A percentile compares a stretch with the other conserved stretches of the same genome.
Conservation (phyloP, 352 stramenopile genomes). For the Globisporangium takayamanum region DNA sequence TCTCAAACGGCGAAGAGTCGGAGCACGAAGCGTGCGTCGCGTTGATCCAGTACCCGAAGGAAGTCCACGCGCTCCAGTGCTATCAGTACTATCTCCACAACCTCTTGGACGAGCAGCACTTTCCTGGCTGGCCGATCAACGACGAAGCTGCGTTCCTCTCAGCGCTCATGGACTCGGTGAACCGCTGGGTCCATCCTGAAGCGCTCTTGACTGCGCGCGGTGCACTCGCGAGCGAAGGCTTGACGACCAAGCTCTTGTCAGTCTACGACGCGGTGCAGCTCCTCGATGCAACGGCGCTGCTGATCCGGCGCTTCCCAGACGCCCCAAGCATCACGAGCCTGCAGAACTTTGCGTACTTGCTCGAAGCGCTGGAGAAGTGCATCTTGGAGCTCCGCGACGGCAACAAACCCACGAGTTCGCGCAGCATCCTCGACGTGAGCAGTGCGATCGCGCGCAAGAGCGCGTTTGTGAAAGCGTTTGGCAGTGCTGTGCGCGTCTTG, state of each 20-base stretch:
- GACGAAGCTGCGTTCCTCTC: constrained; percentile 70
- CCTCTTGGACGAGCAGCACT: constrained; percentile 76
- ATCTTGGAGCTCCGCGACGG: constrained; percentile 67
- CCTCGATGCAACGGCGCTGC: constrained; percentile 56
- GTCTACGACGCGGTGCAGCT: constrained; percentile 72
- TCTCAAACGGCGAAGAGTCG: constrained; percentile 53
- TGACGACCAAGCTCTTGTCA: constrained; percentile 56
- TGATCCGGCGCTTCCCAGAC: constrained; percentile 72
- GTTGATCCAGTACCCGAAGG: constrained; percentile 74
- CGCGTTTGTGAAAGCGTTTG: constrained; percentile 59
- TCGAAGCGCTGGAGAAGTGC: constrained; percentile 77
- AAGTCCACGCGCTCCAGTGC: constrained; percentile 82
- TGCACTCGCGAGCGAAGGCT: constrained; percentile 29
- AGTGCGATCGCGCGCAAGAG: constrained; percentile 53
- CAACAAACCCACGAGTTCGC: constrained; percentile 15
- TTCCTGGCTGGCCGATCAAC: constrained; percentile 87
- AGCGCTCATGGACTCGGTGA: constrained; percentile 68
- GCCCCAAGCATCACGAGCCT: constrained; percentile 53
- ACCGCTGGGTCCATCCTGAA: constrained; percentile 69
- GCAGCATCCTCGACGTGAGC: constrained; percentile 40
- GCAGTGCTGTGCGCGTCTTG: constrained; percentile 67
- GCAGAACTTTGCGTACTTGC: constrained; percentile 56
- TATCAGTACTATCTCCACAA: constrained; percentile 89
- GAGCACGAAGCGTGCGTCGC: constrained; percentile 77
- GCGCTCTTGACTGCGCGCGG: constrained; percentile 33